A percentile compares a stretch with the other conserved stretches of the same genome.
Conservation (phyloP, 805 yeast species). For the Candida xyloterini region DNA sequence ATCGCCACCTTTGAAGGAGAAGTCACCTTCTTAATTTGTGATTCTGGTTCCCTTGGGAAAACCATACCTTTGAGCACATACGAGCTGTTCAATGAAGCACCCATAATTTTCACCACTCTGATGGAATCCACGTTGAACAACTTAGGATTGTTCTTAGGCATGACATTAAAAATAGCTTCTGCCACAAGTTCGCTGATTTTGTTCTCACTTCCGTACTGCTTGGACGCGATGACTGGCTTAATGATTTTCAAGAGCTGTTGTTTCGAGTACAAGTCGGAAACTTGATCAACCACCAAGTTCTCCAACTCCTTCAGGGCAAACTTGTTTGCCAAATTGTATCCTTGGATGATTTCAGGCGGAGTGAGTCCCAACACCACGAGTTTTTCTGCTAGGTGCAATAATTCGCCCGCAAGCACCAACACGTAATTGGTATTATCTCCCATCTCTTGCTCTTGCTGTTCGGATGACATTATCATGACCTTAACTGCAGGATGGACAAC, state of each 20-base stretch:
- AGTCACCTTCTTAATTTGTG: constrained; percentile 65
- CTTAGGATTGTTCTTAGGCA: constrained; percentile 64
- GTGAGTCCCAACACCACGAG: constrained; percentile 80
- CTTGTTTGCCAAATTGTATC: constrained; percentile 83
- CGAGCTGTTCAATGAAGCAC: constrained; percentile 70
- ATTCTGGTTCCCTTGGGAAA: constrained; percentile 96
- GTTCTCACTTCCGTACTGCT: constrained; percentile 88
- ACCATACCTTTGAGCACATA: constrained; percentile 96
- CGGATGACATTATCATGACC: constrained; percentile 90
- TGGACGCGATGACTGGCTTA: constrained; percentile 86
- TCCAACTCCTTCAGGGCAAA: constrained; percentile 70
- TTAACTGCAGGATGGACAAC: constrained; percentile 98
- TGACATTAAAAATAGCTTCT: constrained; percentile 76
- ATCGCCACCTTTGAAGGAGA: constrained; percentile 81
- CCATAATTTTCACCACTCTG: constrained; percentile 96
- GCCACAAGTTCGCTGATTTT: constrained; percentile 71
- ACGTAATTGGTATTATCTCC: constrained; percentile 96
- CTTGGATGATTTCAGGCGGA: constrained; percentile 90
- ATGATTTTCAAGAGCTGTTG: constrained; percentile 67
- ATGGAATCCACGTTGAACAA: constrained; percentile 88
- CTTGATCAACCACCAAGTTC: constrained; percentile 56
- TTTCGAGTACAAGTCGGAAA: constrained; percentile 53
- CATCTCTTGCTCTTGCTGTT: constrained; percentile 96
- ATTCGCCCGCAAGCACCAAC: constrained; percentile 87
- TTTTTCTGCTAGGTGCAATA: constrained; percentile 82